These are phyloP conservation scores for Funneliformis caledonium DNA, from an alignment of 371 early-diverging fungal genomes.

Conservation along the genomic window DNA sequence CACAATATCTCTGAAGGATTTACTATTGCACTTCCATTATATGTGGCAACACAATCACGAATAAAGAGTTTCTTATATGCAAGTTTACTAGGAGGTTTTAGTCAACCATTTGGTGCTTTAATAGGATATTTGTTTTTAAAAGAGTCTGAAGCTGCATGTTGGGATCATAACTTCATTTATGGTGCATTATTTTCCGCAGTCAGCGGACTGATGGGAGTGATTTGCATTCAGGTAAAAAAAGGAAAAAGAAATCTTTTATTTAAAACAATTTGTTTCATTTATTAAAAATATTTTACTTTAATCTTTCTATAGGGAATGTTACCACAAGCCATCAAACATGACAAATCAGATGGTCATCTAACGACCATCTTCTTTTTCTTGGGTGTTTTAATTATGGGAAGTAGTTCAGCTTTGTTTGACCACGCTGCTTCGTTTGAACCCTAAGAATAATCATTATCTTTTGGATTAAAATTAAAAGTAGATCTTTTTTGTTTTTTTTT, in stretches of 20 bases:
- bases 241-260: too few relatives aligned
- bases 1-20: constrained; percentile 87
- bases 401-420: constrained; percentile 29
- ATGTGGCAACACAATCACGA: constrained; percentile 65
- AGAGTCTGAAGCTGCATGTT: neutral
- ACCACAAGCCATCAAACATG: constrained; percentile 35
- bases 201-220: constrained; percentile 32
- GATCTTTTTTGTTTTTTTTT: too few relatives aligned
- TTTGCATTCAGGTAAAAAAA: constrained; percentile 19
- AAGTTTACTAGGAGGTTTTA: constrained; percentile 68
- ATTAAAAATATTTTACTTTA: neutral
- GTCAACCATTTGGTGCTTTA: constrained; percentile 68
- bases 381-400: constrained; percentile 21
- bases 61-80: constrained; percentile 66
- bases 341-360: neutral
- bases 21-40: constrained; percentile 77
- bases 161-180: constrained; percentile 31
- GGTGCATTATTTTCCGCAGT: constrained; percentile 9
- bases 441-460: too few relatives aligned
- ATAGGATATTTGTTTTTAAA: constrained; percentile 57
- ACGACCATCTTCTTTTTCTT: constrained; percentile 29
- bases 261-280: neutral
- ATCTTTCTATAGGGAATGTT: constrained; percentile 21
- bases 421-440: neutral
- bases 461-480: too few relatives aligned